Base-by-base conservation (phyloP, 1,139 yeast species). In the Debaryomyces psychrophilus region DNA sequence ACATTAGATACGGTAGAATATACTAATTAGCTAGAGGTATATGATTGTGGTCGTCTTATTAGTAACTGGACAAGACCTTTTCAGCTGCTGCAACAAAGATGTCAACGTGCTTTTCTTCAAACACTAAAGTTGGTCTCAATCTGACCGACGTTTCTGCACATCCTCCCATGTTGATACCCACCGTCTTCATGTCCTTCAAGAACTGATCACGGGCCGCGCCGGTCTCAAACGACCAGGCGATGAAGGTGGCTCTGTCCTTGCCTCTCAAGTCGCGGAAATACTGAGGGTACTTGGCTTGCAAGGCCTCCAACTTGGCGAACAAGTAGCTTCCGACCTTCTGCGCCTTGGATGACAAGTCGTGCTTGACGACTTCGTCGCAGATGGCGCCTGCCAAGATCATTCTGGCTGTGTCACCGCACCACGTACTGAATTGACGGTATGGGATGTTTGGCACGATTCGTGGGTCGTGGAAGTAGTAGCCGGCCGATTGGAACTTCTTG, bases 381-480 rank as follows among this genome's bases (percentile, higher is more conserved):
- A 87, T 85, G 52, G 87, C 81, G 54, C 83, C 82, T 46, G 92
- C 86, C 61, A 87, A 76, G 56, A 86, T 71, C 61, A 87, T 81
- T 70, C 86, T 82, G 50, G 90, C 83, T 62, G 93, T 90, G 73
- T 87, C 95, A 57, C 95, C 95, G 68, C 92, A 85, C 95, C 95
- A 87, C 50, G 95, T 87, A 81, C 87, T 87, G 77, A 87, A 87
- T 74, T 87, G 93, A 67, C 95, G 83, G 77, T 84, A 87, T 40
- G 95, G 82, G 64, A 73, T 61, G 64, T 81, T 76, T 55, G 95
- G 95, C 53, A 85, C 76, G 53, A 87, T 68, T 54, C 81, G 85
- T 34, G 85, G 82, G 71, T 83, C 81, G 58, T 80, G 79, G 79
- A 82, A 87, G 76, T 77, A 87, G 79, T 83, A 87, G 46, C 95